A percentile compares a stretch with the other conserved stretches of the same genome.
Evolutionary conservation across 768 basidiomycete species (phyloP).

Genomic region (Kwoniella dejecticola): DNA sequence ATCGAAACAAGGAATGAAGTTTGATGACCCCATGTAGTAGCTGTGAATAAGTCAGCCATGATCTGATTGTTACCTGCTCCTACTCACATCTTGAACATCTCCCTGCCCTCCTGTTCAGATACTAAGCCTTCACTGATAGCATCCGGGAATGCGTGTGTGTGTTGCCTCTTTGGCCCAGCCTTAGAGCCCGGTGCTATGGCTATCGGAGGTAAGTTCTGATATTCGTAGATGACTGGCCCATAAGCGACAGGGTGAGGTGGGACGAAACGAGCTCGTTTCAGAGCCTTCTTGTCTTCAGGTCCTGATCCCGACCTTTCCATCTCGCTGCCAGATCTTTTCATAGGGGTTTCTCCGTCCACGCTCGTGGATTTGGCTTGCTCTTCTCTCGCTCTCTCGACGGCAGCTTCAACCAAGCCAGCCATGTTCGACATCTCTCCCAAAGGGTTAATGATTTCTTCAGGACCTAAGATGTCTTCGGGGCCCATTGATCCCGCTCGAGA

Average conservation of each 20-base stretch:
- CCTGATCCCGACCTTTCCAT: slow-evolving; percentile 3
- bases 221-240: slow-evolving; percentile 37
- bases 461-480: slow-evolving; percentile 67
- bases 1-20: slow-evolving; percentile 87
- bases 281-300: slow-evolving; percentile 11
- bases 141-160: slow-evolving; percentile 70
- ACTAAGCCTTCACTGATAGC: slow-evolving; percentile 84
- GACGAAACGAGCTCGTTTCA: slow-evolving; percentile 36
- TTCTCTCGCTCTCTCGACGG: slow-evolving; percentile 51
- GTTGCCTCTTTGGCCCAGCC: slow-evolving; percentile 32
- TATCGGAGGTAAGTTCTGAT: slow-evolving; percentile 34
- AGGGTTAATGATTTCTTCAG: slow-evolving; percentile 58
- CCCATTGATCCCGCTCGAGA: slow-evolving; percentile 60
- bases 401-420: slow-evolving; percentile 55
- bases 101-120: slow-evolving; percentile 77
- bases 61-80: no score
- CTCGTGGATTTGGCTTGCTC: slow-evolving; percentile 27
- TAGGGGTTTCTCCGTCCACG: not conserved
- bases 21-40: slow-evolving; percentile 90
- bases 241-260: slow-evolving; percentile 18
- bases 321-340: slow-evolving; percentile 14
- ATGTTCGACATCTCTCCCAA: slow-evolving; percentile 51
- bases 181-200: slow-evolving; percentile 24
- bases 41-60: no score
- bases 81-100: slow-evolving; percentile 78